These are phyloP conservation scores for Parietichytrium sp. DNA, from an alignment of 108 stramenopile genomes.

Conservation along the genomic window DNA sequence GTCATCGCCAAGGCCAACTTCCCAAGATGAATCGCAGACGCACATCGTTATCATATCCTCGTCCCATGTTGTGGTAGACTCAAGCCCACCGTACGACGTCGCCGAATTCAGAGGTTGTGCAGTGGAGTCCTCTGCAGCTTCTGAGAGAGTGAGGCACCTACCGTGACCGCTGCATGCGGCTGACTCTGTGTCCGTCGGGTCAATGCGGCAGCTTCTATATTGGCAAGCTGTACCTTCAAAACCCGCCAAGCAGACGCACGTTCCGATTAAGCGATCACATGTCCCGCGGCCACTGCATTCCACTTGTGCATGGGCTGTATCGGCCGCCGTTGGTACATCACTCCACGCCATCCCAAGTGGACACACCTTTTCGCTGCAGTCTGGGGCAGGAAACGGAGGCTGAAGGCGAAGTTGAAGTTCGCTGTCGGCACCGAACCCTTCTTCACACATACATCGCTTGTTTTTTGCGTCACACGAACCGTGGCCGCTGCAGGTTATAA, in stretches of 20 bases:
- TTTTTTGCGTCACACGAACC: conserved; percentile 52
- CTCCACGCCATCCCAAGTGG: conserved; percentile 52
- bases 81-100: conserved; percentile 55
- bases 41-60: conserved; percentile 66
- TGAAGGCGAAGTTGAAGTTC: background rate
- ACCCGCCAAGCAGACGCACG: conserved; percentile 58
- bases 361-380: conserved; percentile 34
- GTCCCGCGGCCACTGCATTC: conserved; percentile 62
- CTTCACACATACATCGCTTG: conserved; percentile 57
- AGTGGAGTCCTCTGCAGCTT: conserved; percentile 49
- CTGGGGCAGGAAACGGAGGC: background rate
- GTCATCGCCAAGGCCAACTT: conserved; percentile 55
- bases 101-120: conserved; percentile 52
- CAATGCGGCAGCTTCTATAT: background rate
- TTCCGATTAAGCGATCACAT: conserved; percentile 56
- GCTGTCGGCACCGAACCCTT: conserved; percentile 54
- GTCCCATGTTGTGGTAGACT: conserved; percentile 59
- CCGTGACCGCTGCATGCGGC: conserved; percentile 63
- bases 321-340: conserved; percentile 50
- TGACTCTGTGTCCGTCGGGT: conserved; percentile 48
- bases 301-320: conserved; percentile 49
- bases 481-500: conserved; percentile 57
- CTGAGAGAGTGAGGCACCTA: conserved; percentile 53
- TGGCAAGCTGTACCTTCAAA: conserved; percentile 62
- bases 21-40: conserved; percentile 65